Evolutionary conservation across 2,329 filamentous ascomycete species (phyloP), one percentile per base, ranked within the genome.

Genomic region (Rhinocladiella mackenziei): DNA sequence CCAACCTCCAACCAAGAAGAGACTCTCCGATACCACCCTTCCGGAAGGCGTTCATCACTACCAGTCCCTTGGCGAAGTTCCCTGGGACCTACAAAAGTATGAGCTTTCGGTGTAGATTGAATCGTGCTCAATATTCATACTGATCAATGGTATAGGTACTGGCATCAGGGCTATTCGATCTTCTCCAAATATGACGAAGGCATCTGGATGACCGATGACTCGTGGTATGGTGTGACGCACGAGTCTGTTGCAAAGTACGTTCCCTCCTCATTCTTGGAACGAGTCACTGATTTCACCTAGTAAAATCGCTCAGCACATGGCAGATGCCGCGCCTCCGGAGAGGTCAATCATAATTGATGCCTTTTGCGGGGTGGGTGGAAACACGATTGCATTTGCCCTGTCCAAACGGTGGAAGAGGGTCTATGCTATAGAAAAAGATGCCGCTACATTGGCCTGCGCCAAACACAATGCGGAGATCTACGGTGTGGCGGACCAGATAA

Each of bases 161-260:
- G 87, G 79, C 75, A 83, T 11, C 89, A 97, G 60, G 80, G 92
- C 48, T 83, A 92, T 64, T 83, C 81, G 39, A 86, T 98, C 54
- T 98, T 94, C 67, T 83, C 83, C 11, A 77, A 76, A 57, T 98
- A 96, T 62, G 84, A 96, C 62, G 77, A 89, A 46, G 91, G 89
- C 43, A 77, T 98, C 55, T 84, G 81, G 72, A 80, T 98, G 74
- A 98, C 94, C 0, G 83, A 94, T 62, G 84, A 91, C 67, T 85
- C 89, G 41, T 98, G 92, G 92, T 98, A 92, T 63, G 92, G 89
- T 43, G 89, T 97, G 5, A 98, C 94, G 0, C 89, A 92, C 10
- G 91, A 98, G 64, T 85, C 86, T 3, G 80, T 98, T 19, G 92
- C 92, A 48, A 81, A 76, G 86, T 92, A 71, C 58, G 74, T 68